Conservation (phyloP, 1,284 basidiomycete species). For the Thelephora terrestris region DNA sequence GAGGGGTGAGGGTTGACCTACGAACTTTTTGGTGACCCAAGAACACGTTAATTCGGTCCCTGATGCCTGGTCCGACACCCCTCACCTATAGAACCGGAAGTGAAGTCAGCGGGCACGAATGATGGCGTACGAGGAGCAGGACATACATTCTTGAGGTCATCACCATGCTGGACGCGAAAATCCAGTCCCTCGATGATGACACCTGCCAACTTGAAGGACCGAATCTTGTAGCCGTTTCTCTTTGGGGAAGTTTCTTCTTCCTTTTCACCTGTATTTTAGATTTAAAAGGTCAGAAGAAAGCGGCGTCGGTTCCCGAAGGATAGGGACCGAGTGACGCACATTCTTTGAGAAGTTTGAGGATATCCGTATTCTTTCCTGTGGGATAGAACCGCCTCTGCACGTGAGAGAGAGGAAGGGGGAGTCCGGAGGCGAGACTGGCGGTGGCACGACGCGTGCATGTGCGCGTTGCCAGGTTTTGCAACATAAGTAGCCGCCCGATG, state of each 20-base stretch:
- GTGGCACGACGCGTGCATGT: too few species aligned
- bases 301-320: background rate
- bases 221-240: conserved; percentile 38
- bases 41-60: conserved; percentile 30
- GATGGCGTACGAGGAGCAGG: conserved; percentile 2
- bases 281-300: background rate
- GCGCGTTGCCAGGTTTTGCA: too few species aligned
- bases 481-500: too few species aligned
- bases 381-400: too few species aligned
- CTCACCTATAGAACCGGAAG: conserved; percentile 23
- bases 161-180: conserved; percentile 30
- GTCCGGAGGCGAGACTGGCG: too few species aligned
- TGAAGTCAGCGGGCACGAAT: background rate
- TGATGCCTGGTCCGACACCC: conserved; percentile 33
- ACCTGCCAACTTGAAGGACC: conserved; percentile 39
- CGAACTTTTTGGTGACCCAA: conserved; percentile 26
- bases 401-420: too few species aligned
- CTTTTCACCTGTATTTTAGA: conserved; percentile 26
- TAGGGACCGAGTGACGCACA: background rate
- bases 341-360: background rate
- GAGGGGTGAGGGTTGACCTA: conserved; percentile 15
- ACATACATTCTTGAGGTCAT: conserved; percentile 29
- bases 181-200: conserved; percentile 26
- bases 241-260: conserved; percentile 28
- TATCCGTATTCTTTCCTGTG: background rate